Percentiles rank a stretch among this genome's conserved stretches.
Evolutionary conservation across 2,329 filamentous ascomycete species (phyloP).

Genomic region (Neopestalotiopsis clavispora): DNA sequence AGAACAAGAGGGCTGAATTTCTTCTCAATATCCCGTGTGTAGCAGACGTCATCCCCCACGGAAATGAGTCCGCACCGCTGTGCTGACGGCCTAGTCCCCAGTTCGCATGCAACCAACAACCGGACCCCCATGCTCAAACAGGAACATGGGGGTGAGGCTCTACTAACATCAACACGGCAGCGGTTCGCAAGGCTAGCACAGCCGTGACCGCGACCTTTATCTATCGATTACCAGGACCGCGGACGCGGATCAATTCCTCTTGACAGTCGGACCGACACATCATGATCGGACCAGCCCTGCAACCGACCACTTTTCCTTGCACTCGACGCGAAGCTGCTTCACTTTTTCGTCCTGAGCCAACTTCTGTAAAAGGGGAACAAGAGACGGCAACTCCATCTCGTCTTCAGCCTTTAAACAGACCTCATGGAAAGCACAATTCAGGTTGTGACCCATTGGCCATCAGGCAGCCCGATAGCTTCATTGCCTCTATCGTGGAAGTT

Average conservation of each 20-base stretch:
- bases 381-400: not conserved
- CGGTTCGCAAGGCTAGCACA: not conserved
- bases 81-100: not conserved
- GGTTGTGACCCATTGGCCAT: not conserved
- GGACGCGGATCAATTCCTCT: not conserved
- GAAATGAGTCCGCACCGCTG: not conserved
- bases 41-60: not conserved
- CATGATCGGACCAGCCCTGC: not conserved
- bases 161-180: not conserved
- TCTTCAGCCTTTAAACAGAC: not conserved
- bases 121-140: not conserved
- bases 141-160: not conserved
- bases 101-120: not conserved
- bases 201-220: not conserved
- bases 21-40: not conserved
- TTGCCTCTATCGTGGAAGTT: not conserved
- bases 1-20: not conserved
- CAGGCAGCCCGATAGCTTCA: constrained; percentile 1
- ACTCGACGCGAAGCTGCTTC: not conserved
- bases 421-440: constrained; percentile 5
- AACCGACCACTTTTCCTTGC: not conserved
- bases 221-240: not conserved
- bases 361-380: not conserved
- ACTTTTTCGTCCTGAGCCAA: not conserved
- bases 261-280: not conserved